phyloP scores from a whole-genome alignment of 2,329 filamentous ascomycete genomes.

The Mariannaea sp. region DNA sequence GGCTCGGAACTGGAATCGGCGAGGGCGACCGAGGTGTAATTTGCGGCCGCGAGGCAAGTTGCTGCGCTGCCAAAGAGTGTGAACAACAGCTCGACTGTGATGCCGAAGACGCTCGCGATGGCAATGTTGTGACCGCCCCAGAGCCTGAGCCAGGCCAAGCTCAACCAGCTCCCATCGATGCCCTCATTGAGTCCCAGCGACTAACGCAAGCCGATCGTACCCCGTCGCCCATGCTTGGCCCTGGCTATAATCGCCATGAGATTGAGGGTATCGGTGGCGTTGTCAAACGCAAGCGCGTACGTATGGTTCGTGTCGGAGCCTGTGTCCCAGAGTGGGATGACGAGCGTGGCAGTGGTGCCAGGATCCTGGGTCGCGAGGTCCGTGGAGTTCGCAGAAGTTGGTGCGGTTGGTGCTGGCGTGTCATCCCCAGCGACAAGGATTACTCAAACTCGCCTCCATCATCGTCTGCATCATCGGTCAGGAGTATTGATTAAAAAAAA shows the following conservation, averaged over 20 bases:
- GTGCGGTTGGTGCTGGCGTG: slow-evolving; percentile 89
- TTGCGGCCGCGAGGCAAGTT: slow-evolving; percentile 78
- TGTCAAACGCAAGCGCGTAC: slow-evolving; percentile 86
- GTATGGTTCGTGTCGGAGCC: slow-evolving; percentile 78
- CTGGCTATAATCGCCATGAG: slow-evolving; percentile 84
- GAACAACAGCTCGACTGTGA: slow-evolving; percentile 87
- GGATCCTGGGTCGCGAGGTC: slow-evolving; percentile 72
- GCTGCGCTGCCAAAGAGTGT: slow-evolving; percentile 75
- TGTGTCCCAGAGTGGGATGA: slow-evolving; percentile 87
- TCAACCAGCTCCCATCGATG: slow-evolving; percentile 30
- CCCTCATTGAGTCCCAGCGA: slow-evolving; percentile 40
- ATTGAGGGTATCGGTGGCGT: slow-evolving; percentile 89
- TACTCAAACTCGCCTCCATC: slow-evolving; percentile 33
- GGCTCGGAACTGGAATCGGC: slow-evolving; percentile 83
- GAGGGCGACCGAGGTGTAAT: slow-evolving; percentile 87
- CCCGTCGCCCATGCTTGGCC: slow-evolving; percentile 58
- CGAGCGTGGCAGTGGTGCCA: slow-evolving; percentile 65
- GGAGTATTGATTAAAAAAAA: slow-evolving; percentile 26
- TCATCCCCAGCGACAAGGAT: slow-evolving; percentile 65
- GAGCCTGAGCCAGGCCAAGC: slow-evolving; percentile 21
- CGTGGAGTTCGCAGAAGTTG: slow-evolving; percentile 73
- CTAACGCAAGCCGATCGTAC: slow-evolving; percentile 44
- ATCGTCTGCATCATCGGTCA: slow-evolving; percentile 33
- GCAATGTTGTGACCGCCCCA: slow-evolving; percentile 30
- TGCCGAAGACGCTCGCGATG: slow-evolving; percentile 70